Base-by-base conservation (phyloP, 2,329 filamentous ascomycete species). In the Fusarium piperis region DNA sequence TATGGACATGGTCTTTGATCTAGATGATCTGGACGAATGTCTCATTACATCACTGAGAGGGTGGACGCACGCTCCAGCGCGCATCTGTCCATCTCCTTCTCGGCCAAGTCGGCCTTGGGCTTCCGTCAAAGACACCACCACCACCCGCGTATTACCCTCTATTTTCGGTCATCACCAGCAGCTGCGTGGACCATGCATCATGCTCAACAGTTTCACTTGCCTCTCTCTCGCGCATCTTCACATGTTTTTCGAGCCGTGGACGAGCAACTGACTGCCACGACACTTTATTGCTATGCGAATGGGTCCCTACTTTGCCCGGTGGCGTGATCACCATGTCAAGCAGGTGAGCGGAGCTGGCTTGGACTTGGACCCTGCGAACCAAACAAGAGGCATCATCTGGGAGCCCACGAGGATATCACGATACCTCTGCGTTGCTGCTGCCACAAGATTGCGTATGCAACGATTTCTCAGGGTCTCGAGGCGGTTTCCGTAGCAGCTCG, bases 11-110 rank as follows among this genome's bases (percentile, higher is more conserved):
- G 39, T 57, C 30, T 41, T 46, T 60, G 58, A 62, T 64, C 62
- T 61, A 36, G 69, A 67, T 67, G 32, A 51, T 63, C 39, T 65
- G 38, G 33, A 46, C 66, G 56, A 68, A 70, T 63, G 30, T 60
- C 55, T 59, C 20, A 44, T 61, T 39, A 48, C 36, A 46, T 58
- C 63, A 18, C 56, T 32, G 13, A 41, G 38, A 59, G 44, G 44
- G 44, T 60, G 67, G 59, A 62, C 48, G 41, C 58, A 70, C 51
- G 38, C 23, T 67, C 53, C 41, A 61, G n/a, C 32, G 30, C 33
- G 32, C 41, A 57, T 48, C 32, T 39, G 13, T 30, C 44, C 28
- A 39, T 39, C 46, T 56, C 52, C 10, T 33, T 36, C 41, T 61
- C 8, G 35, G 44, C 33, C 35, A 57, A 28, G 35, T 28, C 35